Conservation (phyloP, 495 filamentous ascomycete species). For the Hyphodiscus hymeniophilus region DNA sequence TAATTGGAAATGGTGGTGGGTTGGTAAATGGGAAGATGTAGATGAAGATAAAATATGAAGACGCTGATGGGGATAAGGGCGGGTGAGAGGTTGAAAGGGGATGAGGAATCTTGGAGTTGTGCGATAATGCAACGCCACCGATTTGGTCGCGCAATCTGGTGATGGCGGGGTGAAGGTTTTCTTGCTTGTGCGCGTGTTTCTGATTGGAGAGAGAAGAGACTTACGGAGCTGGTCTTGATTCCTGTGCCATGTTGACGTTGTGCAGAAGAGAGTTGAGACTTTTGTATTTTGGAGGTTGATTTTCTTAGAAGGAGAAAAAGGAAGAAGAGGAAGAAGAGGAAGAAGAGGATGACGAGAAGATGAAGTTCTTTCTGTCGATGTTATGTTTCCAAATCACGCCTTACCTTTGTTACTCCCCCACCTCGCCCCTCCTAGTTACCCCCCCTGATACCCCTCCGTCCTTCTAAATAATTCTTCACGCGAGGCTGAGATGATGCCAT, state of each 20-base stretch:
- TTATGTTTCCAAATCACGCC: too few relatives aligned
- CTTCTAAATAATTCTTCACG: too few relatives aligned
- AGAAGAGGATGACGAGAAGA: not conserved
- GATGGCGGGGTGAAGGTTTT: not conserved
- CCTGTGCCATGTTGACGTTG: slow-evolving; percentile 9
- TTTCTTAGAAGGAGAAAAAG: not conserved
- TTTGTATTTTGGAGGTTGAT: not conserved
- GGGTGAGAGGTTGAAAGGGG: not conserved
- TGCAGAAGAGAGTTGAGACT: not conserved
- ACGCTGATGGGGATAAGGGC: not conserved
- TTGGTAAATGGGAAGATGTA: not conserved
- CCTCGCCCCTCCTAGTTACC: too few relatives aligned
- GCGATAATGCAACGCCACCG: not conserved
- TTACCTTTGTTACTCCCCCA: too few relatives aligned
- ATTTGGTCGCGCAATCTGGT: not conserved
- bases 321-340: not conserved
- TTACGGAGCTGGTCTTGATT: slow-evolving; percentile 19
- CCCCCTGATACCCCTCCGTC: too few relatives aligned
- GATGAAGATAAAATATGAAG: not conserved
- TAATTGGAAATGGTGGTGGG: not conserved
- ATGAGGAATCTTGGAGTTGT: not conserved
- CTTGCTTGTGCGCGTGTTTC: not conserved
- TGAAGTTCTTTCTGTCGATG: not conserved
- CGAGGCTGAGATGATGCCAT: too few relatives aligned
- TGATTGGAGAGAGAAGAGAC: slow-evolving; percentile 5